These are phyloP conservation scores for Dictyostelium intermedium DNA, from an alignment of 78 protist genomes.

Conservation along the genomic window DNA sequence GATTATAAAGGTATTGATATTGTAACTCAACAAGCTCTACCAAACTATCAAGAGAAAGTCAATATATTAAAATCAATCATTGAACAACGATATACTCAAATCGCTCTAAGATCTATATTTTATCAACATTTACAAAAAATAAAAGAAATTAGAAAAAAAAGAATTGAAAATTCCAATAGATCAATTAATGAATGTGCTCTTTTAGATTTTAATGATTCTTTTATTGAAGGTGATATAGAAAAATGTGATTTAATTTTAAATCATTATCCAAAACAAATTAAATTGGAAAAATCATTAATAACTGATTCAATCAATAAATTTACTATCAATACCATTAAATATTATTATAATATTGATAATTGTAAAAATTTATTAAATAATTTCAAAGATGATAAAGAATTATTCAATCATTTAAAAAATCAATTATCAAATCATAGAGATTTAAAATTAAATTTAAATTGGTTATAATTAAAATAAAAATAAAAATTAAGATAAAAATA, in stretches of 20 bases:
- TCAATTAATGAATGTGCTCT: too few relatives aligned
- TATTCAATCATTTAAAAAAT: not conserved
- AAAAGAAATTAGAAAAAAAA: too few relatives aligned
- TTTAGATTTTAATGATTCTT: too few relatives aligned
- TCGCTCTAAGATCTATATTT: too few relatives aligned
- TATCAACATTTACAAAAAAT: too few relatives aligned
- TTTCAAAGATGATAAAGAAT: not conserved
- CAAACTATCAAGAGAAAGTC: not conserved
- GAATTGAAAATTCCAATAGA: too few relatives aligned
- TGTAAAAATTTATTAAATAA: not conserved
- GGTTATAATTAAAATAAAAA: not conserved
- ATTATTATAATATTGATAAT: not conserved
- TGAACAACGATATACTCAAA: not conserved
- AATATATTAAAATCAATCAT: not conserved
- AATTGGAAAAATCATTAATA: too few relatives aligned
- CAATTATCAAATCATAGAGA: not conserved
- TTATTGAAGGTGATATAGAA: too few relatives aligned
- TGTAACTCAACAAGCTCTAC: too few relatives aligned
- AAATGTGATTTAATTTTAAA: too few relatives aligned
- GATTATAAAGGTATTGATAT: too few relatives aligned
- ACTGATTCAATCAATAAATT: not conserved
- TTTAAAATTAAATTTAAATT: not conserved
- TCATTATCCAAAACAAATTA: too few relatives aligned
- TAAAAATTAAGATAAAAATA: not conserved
- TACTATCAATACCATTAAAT: not conserved